Evolutionary conservation across 257 asterid genomes (phyloP).

Genomic region (Thymus mandschuricus): DNA sequence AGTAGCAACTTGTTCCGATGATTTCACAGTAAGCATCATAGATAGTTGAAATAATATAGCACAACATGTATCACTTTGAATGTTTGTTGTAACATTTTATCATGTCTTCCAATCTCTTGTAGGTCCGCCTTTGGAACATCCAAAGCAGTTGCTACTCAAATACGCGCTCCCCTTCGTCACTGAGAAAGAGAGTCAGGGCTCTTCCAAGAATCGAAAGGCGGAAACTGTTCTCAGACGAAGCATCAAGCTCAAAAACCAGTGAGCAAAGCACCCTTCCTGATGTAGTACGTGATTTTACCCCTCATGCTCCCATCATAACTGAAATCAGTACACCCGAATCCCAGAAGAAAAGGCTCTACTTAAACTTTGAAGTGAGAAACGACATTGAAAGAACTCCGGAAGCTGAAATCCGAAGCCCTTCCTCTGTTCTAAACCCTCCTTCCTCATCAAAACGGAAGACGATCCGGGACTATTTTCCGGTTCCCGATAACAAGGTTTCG

Average conservation of each 20-base stretch:
- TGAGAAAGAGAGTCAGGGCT: constrained; percentile 72
- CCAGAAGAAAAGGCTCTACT: constrained; percentile 49
- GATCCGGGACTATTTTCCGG: constrained; percentile 74
- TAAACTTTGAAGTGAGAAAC: constrained; percentile 45
- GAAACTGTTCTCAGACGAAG: constrained; percentile 63
- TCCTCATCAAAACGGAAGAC: constrained; percentile 82
- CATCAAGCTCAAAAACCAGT: constrained; percentile 35
- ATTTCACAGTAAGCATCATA: constrained; percentile 75
- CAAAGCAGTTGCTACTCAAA: constrained; percentile 74
- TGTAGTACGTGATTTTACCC: constrained; percentile 7
- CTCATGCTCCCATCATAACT: constrained; percentile 38
- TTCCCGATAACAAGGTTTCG: constrained; percentile 39
- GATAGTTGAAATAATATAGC: neutral
- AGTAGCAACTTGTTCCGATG: constrained; percentile 93
- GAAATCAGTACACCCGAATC: constrained; percentile 73
- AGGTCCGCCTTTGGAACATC: constrained; percentile 88
- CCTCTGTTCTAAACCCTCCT: constrained; percentile 87
- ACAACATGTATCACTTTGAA: neutral
- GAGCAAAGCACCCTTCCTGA: constrained; percentile 24
- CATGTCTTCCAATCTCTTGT: constrained; percentile 27
- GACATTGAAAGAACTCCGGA: constrained; percentile 59
- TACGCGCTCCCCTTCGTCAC: constrained; percentile 77
- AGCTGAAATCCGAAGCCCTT: constrained; percentile 68
- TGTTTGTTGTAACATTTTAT: neutral
- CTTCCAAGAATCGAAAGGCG: constrained; percentile 56